Evolutionary conservation across 2,329 filamentous ascomycete species (phyloP).

Genomic region (Geoglossum cookeanum): DNA sequence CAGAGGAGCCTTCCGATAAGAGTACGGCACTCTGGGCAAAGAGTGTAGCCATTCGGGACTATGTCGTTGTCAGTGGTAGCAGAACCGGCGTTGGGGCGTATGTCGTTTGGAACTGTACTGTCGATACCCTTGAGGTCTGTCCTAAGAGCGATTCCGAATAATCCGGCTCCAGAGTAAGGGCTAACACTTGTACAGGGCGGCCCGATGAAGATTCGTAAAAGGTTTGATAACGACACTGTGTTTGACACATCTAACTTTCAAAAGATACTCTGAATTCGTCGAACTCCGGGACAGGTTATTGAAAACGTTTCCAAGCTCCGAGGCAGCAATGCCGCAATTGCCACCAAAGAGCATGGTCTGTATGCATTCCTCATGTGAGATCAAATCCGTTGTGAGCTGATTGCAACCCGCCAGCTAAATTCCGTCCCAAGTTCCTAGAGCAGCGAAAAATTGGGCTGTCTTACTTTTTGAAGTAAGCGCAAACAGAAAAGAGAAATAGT

Average conservation of each 20-base stretch:
- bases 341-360: constrained; percentile 84
- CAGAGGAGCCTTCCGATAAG: constrained; percentile 35
- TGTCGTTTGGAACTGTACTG: constrained; percentile 80
- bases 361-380: constrained; percentile 23
- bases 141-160: not conserved
- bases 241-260: constrained; percentile 1
- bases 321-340: constrained; percentile 68
- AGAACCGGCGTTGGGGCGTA: constrained; percentile 57
- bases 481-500: not conserved
- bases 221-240: constrained; percentile 20
- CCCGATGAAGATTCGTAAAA: constrained; percentile 39
- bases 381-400: not conserved
- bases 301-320: constrained; percentile 65
- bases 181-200: constrained; percentile 25
- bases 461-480: constrained; percentile 77
- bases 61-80: constrained; percentile 39
- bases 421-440: constrained; percentile 70
- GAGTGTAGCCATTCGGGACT: constrained; percentile 40
- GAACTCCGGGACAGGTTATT: constrained; percentile 56
- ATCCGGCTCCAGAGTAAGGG: constrained; percentile 4
- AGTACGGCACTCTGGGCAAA: constrained; percentile 42
- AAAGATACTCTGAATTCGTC: constrained; percentile 82
- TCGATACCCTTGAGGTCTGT: constrained; percentile 62
- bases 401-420: constrained; percentile 30
- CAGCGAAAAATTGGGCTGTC: constrained; percentile 62